A percentile compares a stretch with the other conserved stretches of the same genome.
Evolutionary conservation across 108 stramenopile species (phyloP).

Genomic region (Skeletonema grethae): DNA sequence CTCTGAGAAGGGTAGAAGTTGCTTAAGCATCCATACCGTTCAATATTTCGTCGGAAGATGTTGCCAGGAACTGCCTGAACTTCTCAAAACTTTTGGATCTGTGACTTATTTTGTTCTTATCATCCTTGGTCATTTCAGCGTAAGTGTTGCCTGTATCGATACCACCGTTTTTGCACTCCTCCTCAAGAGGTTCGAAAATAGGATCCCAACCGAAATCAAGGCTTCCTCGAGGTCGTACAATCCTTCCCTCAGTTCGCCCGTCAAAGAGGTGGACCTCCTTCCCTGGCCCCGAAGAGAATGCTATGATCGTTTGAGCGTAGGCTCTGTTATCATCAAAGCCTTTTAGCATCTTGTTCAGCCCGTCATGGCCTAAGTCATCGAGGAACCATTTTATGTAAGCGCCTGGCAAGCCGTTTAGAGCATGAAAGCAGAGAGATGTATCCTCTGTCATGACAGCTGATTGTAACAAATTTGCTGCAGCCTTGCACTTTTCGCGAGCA

Average conservation of each 20-base stretch:
- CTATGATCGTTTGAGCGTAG: conserved; percentile 91
- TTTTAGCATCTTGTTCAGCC: conserved; percentile 76
- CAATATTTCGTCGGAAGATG: conserved; percentile 9
- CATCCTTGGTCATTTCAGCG: conserved; percentile 88
- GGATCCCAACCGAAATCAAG: conserved; percentile 93
- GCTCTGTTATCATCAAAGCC: conserved; percentile 83
- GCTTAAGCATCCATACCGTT: background rate
- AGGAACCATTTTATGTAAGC: conserved; percentile 97
- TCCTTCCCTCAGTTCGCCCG: conserved; percentile 63
- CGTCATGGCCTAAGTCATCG: conserved; percentile 83
- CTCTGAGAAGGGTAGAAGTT: no score
- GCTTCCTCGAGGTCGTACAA: conserved; percentile 82
- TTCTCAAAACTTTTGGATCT: conserved; percentile 54
- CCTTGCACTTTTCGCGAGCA: conserved; percentile 80
- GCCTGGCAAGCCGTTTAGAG: conserved; percentile 86
- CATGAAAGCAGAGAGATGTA: conserved; percentile 88
- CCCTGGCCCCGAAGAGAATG: conserved; percentile 78
- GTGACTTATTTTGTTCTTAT: conserved; percentile 89
- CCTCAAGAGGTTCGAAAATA: conserved; percentile 83
- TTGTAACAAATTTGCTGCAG: conserved; percentile 61
- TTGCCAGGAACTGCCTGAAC: conserved; percentile 18
- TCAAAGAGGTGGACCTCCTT: conserved; percentile 68
- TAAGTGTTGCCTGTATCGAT: conserved; percentile 56
- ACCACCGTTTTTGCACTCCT: conserved; percentile 18
- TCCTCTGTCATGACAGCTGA: conserved; percentile 92